A percentile compares a stretch with the other conserved stretches of the same genome.
phyloP scores from a whole-genome alignment of 192 early-diverging fungal species.

The Phlyctochytrium bullatum region DNA sequence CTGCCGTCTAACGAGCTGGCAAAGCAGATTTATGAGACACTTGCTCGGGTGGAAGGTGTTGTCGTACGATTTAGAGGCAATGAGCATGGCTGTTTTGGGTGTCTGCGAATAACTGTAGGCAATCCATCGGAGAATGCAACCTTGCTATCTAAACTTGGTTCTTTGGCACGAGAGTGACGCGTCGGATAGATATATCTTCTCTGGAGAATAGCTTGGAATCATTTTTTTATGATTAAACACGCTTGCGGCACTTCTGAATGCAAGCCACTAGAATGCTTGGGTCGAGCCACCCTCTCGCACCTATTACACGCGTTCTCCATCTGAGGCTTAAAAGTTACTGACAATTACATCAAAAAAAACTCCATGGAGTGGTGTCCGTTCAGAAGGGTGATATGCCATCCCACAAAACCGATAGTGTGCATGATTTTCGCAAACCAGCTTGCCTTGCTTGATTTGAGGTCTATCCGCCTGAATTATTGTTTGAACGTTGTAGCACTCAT shows the following conservation, averaged over 20 bases:
- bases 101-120: conserved; percentile 93
- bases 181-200: too few species aligned
- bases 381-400: background rate
- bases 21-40: conserved; percentile 67
- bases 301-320: too few species aligned
- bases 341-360: background rate
- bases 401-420: background rate
- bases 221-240: background rate
- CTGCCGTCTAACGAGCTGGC: conserved; percentile 72
- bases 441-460: background rate
- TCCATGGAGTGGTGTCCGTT: background rate
- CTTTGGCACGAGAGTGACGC: too few species aligned
- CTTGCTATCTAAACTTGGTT: conserved; percentile 63
- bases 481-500: background rate
- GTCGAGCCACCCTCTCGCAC: too few species aligned
- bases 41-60: conserved; percentile 83
- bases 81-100: conserved; percentile 90
- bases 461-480: background rate
- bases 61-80: conserved; percentile 94
- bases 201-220: too few species aligned
- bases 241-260: too few species aligned
- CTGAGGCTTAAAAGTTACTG: too few species aligned
- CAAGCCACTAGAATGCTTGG: too few species aligned
- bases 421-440: background rate
- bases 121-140: conserved; percentile 76